These are phyloP conservation scores for Poronia punctata DNA, from an alignment of 495 filamentous ascomycete genomes.

Conservation along the genomic window DNA sequence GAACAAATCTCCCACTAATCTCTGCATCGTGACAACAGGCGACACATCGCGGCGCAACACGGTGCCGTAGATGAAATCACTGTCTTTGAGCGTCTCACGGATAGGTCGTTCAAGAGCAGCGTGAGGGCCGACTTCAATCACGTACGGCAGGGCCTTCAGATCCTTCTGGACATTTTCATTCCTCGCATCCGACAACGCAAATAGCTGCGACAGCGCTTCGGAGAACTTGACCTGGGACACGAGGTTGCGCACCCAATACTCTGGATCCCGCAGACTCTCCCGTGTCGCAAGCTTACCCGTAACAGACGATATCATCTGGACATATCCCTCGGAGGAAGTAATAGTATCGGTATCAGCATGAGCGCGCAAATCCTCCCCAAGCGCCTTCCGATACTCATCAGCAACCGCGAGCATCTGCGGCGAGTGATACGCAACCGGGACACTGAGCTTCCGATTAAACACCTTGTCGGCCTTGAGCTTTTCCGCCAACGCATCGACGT, in stretches of 20 bases:
- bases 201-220: conserved; percentile 18
- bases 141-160: not conserved
- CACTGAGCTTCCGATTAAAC: conserved; percentile 34
- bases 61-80: conserved; percentile 15
- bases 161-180: not conserved
- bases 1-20: conserved; percentile 22
- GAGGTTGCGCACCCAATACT: conserved; percentile 36
- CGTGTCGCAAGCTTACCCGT: conserved; percentile 14
- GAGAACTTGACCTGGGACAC: conserved; percentile 34
- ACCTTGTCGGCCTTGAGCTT: conserved; percentile 13
- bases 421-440: conserved; percentile 33
- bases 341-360: too few relatives aligned
- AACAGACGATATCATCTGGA: conserved; percentile 19
- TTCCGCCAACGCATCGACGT: conserved; percentile 22
- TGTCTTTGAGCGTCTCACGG: conserved; percentile 30
- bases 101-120: conserved; percentile 42
- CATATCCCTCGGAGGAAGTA: not conserved
- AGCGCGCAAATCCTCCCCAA: conserved; percentile 1
- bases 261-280: conserved; percentile 3
- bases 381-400: conserved; percentile 18
- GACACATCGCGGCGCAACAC: conserved; percentile 20
- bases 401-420: conserved; percentile 27
- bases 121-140: conserved; percentile 55
- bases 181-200: not conserved
- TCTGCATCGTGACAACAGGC: conserved; percentile 14